phyloP scores from a whole-genome alignment of 108 stramenopile genomes.

The Cyclotella choctawhatcheeana region DNA sequence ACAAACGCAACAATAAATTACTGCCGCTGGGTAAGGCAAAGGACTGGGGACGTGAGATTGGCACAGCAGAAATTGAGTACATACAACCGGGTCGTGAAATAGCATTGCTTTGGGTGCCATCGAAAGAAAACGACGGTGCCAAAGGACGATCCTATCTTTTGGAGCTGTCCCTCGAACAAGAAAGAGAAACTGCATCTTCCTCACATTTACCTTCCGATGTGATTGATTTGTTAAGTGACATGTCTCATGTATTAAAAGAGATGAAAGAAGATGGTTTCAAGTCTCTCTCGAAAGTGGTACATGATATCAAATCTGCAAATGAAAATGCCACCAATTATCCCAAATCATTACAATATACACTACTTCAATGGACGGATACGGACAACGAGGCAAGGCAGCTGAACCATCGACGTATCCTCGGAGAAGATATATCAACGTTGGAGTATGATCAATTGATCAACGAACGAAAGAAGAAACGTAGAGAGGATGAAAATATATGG shows the following conservation, averaged over 20 bases:
- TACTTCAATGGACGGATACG: slow-evolving; percentile 36
- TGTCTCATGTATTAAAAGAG: not conserved
- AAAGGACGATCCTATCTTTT: slow-evolving; percentile 1
- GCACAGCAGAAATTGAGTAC: slow-evolving; percentile 3
- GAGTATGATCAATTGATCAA: slow-evolving; percentile 34
- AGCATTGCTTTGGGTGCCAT: slow-evolving; percentile 7
- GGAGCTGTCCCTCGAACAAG: slow-evolving; percentile 2
- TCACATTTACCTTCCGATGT: slow-evolving; percentile 16
- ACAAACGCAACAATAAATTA: slow-evolving; percentile 17
- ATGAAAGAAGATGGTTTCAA: slow-evolving; percentile 15
- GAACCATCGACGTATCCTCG: slow-evolving; percentile 31
- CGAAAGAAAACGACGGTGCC: slow-evolving; percentile 3
- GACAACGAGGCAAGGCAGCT: slow-evolving; percentile 33
- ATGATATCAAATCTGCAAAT: slow-evolving; percentile 1
- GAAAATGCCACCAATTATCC: too few species aligned
- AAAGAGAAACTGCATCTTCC: not conserved
- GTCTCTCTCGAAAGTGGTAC: slow-evolving; percentile 4
- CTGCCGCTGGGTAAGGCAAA: slow-evolving; percentile 5
- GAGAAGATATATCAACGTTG: slow-evolving; percentile 27
- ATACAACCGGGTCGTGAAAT: slow-evolving; percentile 11
- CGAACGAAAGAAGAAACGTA: slow-evolving; percentile 26
- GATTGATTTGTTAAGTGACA: slow-evolving; percentile 6
- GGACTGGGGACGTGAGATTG: slow-evolving; percentile 13
- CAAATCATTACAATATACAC: slow-evolving; percentile 9
- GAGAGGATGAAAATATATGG: slow-evolving; percentile 34